phyloP scores from a whole-genome alignment of 176 grass and related monocot genomes.

The Elaeis guineensis region DNA sequence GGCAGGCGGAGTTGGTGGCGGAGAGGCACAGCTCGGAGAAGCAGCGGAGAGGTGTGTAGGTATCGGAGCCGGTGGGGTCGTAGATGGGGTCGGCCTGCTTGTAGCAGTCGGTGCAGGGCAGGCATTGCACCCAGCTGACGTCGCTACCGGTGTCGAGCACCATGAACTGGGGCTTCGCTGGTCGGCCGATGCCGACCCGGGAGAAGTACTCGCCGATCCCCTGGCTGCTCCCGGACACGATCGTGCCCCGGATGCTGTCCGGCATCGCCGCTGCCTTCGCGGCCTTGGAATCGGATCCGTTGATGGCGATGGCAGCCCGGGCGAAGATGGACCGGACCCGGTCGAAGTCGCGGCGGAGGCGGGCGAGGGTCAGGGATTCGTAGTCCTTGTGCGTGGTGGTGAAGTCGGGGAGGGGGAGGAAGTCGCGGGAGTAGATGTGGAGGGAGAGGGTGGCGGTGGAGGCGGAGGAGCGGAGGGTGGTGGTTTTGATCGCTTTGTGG shows the following conservation, averaged over 20 bases:
- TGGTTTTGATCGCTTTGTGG: too few species aligned
- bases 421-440: slow-evolving; percentile 57
- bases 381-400: slow-evolving; percentile 33
- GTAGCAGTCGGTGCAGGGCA: slow-evolving; percentile 45
- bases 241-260: too few species aligned
- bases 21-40: slow-evolving; percentile 28
- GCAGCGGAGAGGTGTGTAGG: slow-evolving; percentile 34
- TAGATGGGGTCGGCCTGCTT: slow-evolving; percentile 37
- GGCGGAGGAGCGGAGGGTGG: slow-evolving; percentile 24
- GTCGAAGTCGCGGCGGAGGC: slow-evolving; percentile 54
- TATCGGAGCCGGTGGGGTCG: slow-evolving; percentile 37
- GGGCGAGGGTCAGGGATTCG: slow-evolving; percentile 29
- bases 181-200: slow-evolving; percentile 43
- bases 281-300: slow-evolving; percentile 7
- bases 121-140: slow-evolving; percentile 51
- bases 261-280: too few species aligned
- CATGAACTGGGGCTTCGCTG: slow-evolving; percentile 25
- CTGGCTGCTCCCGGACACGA: neutral
- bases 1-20: slow-evolving; percentile 26
- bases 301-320: slow-evolving; percentile 32
- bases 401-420: slow-evolving; percentile 32
- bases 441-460: slow-evolving; percentile 16
- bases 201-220: slow-evolving; percentile 48
- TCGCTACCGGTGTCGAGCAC: slow-evolving; percentile 53
- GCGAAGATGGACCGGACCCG: slow-evolving; percentile 39